Conservation (phyloP, 73 alveolate genomes). For the Paramecium tetraurelia region DNA sequence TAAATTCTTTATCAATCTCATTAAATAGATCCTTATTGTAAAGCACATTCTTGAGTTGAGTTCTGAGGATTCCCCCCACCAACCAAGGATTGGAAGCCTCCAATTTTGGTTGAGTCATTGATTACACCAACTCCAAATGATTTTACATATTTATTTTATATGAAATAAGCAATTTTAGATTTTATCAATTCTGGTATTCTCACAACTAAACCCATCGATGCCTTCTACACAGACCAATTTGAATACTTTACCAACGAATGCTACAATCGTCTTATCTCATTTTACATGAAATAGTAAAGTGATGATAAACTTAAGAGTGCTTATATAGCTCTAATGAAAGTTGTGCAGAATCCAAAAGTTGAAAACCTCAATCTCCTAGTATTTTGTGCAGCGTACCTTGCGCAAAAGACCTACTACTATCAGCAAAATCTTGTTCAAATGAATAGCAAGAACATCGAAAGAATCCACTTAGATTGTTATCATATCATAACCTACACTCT, state of each 20-base stretch:
- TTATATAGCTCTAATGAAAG: neutral
- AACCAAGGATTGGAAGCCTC: slow-evolving; percentile 33
- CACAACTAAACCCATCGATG: neutral
- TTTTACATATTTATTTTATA: neutral
- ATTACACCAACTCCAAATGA: neutral
- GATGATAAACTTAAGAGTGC: neutral
- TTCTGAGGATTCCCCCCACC: neutral
- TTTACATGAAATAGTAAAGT: neutral
- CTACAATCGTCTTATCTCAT: neutral
- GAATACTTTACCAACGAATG: neutral
- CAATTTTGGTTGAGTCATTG: slow-evolving; percentile 9
- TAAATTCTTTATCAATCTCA: neutral
- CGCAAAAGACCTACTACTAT: neutral
- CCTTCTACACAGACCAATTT: neutral
- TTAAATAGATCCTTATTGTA: neutral
- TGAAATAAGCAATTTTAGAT: neutral
- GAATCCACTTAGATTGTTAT: slow-evolving; percentile 18
- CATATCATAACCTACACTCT: neutral
- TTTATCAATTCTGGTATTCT: neutral
- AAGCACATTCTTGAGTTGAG: neutral
- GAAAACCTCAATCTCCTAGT: neutral
- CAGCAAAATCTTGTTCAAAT: neutral
- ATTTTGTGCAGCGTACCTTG: neutral
- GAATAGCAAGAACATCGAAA: neutral
- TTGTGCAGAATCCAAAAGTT: neutral